Evolutionary conservation across 306 rosid genomes (phyloP), one percentile per base, ranked within the genome.

Genomic region (Vicia villosa): DNA sequence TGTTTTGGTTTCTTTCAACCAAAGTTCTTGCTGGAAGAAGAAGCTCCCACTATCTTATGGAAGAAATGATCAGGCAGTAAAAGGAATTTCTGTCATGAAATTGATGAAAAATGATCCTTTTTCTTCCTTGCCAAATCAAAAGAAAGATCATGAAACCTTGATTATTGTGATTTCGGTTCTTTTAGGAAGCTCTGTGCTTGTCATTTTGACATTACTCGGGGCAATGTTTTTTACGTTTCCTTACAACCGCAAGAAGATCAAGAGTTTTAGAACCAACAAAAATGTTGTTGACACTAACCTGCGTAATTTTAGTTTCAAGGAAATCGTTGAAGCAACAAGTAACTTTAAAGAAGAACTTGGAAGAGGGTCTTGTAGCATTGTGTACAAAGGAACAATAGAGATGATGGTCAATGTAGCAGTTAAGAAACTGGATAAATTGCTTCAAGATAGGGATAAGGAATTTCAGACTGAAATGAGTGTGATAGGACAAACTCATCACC

Each of bases 31-130:
- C 55, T 60, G 74, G 80, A 74, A 69, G 68, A 79, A 78, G 57
- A 77, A 69, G 60, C 62, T n/a, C 21, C 89, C 89, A 8, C 75
- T 81, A 19, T 52, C 75, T 1, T 72, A 43, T 24, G 84, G 84
- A 4, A 43, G 69, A 59, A 22, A 19, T 0, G 72, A 63, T 20
- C 56, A 4, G 28, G 40, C 26, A 58, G 22, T 59, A 59, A 26
- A 32, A 1, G 76, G 10, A 45, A 58, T 24, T 41, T 47, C 74
- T 45, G 8, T 79, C 4, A 20, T 85, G 32, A 85, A 85, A 72
- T 34, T 78, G 54, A 82, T 77, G 63, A 77, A 63, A 12, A 51
- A 11, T 14, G 67, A 64, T 58, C 74, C 66, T 8, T 40, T 71
- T 1, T 43, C 52, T 0, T 13, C 30, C 1, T 49, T 47, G 14